Evolutionary conservation across 352 stramenopile genomes (phyloP), one percentile per base, ranked within the genome.

Genomic region (Phytophthora capsici): DNA sequence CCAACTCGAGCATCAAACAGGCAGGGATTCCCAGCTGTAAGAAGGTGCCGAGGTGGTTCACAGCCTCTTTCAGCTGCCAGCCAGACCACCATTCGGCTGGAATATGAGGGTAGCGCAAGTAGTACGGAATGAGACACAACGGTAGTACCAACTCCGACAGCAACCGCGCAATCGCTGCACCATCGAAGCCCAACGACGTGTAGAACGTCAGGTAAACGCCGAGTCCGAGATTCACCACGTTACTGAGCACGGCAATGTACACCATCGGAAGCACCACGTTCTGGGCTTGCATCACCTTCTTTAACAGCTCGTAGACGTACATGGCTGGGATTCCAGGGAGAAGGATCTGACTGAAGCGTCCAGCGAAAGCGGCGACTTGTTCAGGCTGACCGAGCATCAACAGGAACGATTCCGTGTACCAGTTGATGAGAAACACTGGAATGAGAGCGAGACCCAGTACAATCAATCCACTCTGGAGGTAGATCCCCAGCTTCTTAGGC

Each of bases 251-350:
- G 4, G 85, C 83, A 44, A 94, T 89, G 41, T 84, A 80, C 32
- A 96, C 80, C 86, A 97, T 93, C 2, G 91, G 91, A 19, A 71
- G 40, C n/a, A 94, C 82, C 52, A 96, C 77, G 44, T 96, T 96
- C 65, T 94, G 82, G 23, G 90, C 85, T 69, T 97, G 87, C 22
- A 90, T 80, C 2, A 96, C 56, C 62, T 96, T 96, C 56, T 90
- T 84, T 47, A 96, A 55, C 45, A 96, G 63, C 73, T 97, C 89
- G 63, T 96, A 97, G 0, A 85, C 62, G 54, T 85, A 97, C 28
- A 95, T 59, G 50, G 89, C 93, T 25, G 89, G 91, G n/a, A 95
- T 73, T 3, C 89, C 86, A 12, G 81, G 66, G 3, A 97, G 28
- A 16, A 89, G 62, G 28, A 88, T 73, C 13, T 69, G 73, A 25